Conservation (phyloP, 1,284 basidiomycete species). For the Porogramme epimiltina region DNA sequence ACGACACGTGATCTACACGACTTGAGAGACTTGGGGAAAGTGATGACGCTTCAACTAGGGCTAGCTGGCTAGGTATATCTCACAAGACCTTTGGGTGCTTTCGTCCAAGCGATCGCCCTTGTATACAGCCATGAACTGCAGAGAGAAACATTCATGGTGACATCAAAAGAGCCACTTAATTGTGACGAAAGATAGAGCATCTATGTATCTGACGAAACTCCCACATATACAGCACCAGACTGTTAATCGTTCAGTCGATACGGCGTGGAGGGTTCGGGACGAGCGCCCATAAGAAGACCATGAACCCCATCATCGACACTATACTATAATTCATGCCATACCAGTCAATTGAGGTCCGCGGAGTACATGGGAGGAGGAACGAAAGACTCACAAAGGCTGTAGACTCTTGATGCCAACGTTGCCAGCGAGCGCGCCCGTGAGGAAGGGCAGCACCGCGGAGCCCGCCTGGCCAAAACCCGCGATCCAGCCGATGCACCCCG, state of each 20-base stretch:
- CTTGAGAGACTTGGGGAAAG: too few species aligned
- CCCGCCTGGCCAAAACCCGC: slow-evolving; percentile 56
- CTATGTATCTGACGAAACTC: too few species aligned
- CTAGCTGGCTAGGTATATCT: too few species aligned
- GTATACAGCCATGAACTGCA: too few species aligned
- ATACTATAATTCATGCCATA: slow-evolving; percentile 9
- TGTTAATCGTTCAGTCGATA: slow-evolving; percentile 18
- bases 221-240: too few species aligned
- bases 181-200: too few species aligned
- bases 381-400: slow-evolving; percentile 22
- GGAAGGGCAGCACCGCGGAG: slow-evolving; percentile 55
- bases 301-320: slow-evolving; percentile 27
- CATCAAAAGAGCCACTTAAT: too few species aligned
- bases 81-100: too few species aligned
- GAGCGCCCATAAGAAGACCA: slow-evolving; percentile 25
- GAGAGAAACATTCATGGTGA: too few species aligned
- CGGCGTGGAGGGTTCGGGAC: slow-evolving; percentile 18
- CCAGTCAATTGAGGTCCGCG: neutral
- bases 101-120: too few species aligned
- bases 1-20: too few species aligned
- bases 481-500: slow-evolving; percentile 61
- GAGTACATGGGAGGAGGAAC: neutral
- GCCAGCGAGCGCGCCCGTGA: slow-evolving; percentile 54
- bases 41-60: too few species aligned
- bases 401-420: slow-evolving; percentile 38